Percentiles rank a stretch among this genome's conserved stretches.
Conservation (phyloP, 2,329 filamentous ascomycete species). For the Neonectria neomacrospora region DNA sequence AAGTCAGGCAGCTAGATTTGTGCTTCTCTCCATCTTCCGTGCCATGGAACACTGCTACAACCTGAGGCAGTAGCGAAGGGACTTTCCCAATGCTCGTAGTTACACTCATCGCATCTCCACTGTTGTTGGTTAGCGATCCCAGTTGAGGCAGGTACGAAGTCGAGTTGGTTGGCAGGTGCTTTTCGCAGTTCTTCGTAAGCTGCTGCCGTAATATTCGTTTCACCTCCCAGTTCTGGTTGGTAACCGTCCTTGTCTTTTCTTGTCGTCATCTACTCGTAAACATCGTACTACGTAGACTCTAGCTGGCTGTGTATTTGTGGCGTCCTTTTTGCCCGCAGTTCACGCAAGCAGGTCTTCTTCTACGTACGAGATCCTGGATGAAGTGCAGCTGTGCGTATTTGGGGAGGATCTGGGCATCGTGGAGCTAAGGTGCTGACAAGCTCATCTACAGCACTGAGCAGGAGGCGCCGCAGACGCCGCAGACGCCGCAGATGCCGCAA, state of each 20-base stretch:
- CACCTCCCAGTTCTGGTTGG: constrained; percentile 7
- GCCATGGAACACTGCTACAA: background rate
- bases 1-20: background rate
- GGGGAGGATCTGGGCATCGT: constrained; percentile 3
- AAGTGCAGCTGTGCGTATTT: background rate
- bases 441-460: background rate
- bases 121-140: constrained; percentile 15
- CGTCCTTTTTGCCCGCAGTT: background rate
- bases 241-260: background rate
- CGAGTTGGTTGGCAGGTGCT: constrained; percentile 9
- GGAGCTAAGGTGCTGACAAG: background rate
- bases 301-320: constrained; percentile 4
- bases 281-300: background rate
- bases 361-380: background rate
- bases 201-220: background rate
- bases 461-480: constrained; percentile 6
- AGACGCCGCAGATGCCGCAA: constrained; percentile 11
- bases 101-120: constrained; percentile 13
- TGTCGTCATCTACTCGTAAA: constrained; percentile 3
- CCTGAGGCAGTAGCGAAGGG: constrained; percentile 7
- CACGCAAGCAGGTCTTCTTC: constrained; percentile 2
- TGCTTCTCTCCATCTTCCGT: background rate
- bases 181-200: background rate
- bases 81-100: constrained; percentile 6
- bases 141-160: constrained; percentile 21